Base-by-base conservation (phyloP, 768 basidiomycete genomes). In the Pleurotus salmoneostramineus region DNA sequence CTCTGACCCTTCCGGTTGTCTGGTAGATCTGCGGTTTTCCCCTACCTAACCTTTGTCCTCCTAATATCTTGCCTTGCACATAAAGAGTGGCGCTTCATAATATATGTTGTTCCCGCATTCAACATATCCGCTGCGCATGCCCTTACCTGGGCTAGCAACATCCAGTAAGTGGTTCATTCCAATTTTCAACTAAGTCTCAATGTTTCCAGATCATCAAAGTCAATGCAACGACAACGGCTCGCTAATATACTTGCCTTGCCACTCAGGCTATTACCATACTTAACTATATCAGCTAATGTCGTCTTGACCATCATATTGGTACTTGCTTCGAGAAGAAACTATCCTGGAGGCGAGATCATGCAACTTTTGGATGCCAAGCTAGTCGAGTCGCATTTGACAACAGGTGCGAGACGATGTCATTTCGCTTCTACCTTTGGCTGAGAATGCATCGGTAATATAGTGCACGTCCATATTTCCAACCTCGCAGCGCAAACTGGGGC, bases 61-160 rank as follows among this genome's bases (percentile, higher is more conserved):
- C 63, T 87, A 2, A 82, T 98, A 68, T 95, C 93, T 67, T 75
- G 68, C 33, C 75, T 98, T 1, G 87, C 83, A 0, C 97, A 99
- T 72, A 99, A 99, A 69, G 97, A 99, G 72, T 99, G 97, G 97
- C 83, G 97, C 5, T 99, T 99, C 71, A 77, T 98, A 57, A 80
- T 93, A 6, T 98, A 98, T 66, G 80, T 85, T 14, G 82, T 98
- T 0, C 95, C 95, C 0, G 66, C 84, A 2, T 75, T 93, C 70
- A 96, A 97, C 63, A 69, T 95, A 3, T 83, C 87, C 1, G 93
- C 91, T 1, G 88, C 94, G 0, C 70, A 84, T 12, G 87, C 84
- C 2, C 76, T 84, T 1, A 68, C 74, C 4, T 81, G 78, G 69
- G 68, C 95, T 17, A 42, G 15, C 17, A 43, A n/a, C 27, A 42